These are phyloP conservation scores for Mycena crocata DNA, from an alignment of 768 basidiomycete genomes.

Conservation along the genomic window DNA sequence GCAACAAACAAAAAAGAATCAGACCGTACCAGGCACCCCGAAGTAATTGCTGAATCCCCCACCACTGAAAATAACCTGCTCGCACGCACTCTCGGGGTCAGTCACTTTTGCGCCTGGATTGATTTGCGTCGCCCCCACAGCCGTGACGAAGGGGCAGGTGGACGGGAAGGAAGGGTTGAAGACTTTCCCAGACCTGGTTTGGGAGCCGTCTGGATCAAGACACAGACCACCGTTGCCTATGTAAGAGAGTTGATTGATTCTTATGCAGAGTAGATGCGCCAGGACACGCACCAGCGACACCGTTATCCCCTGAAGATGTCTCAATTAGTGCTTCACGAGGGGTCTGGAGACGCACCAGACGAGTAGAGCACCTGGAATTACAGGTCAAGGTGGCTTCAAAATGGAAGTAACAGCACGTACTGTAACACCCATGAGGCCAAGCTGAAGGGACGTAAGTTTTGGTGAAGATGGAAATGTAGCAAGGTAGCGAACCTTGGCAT, in stretches of 20 bases:
- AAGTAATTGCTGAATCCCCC: conserved; percentile 59
- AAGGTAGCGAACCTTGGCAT: conserved; percentile 31
- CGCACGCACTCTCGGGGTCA: conserved; percentile 51
- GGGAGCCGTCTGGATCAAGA: conserved; percentile 56
- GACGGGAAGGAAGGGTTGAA: conserved; percentile 60
- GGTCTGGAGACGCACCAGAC: no score
- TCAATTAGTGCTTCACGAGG: no score
- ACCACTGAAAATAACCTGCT: conserved; percentile 50
- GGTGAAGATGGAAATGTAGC: background rate
- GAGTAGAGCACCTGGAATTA: no score
- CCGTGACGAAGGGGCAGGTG: conserved; percentile 57
- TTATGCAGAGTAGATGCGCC: background rate
- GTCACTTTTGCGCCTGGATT: conserved; percentile 43
- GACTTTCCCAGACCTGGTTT: conserved; percentile 43
- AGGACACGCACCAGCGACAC: conserved; percentile 54
- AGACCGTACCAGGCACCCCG: conserved; percentile 38
- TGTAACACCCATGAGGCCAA: conserved; percentile 71
- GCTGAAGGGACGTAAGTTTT: conserved; percentile 33
- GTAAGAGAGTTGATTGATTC: background rate
- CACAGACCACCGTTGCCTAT: conserved; percentile 47
- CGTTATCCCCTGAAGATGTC: conserved; percentile 70
- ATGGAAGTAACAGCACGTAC: no score
- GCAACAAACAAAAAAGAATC: conserved; percentile 1
- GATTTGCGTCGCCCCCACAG: conserved; percentile 60
- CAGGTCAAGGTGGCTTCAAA: no score